Evolutionary conservation across 768 basidiomycete species (phyloP).

Genomic region (Suillus luteus): DNA sequence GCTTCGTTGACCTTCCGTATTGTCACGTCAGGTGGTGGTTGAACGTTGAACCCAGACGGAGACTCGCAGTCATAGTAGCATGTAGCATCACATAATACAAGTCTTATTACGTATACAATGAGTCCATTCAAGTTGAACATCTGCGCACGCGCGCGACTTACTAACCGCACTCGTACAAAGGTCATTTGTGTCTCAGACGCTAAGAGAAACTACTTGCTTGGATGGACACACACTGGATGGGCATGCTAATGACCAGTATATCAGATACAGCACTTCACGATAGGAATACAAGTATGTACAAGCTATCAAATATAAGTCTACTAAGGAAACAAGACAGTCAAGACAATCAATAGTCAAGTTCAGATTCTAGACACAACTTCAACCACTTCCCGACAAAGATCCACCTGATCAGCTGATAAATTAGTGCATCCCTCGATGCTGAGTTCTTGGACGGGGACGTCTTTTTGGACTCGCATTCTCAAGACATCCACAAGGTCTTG

Average conservation of each 20-base stretch:
- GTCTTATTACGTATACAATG: too few species aligned
- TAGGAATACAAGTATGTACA: not conserved
- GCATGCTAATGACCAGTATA: not conserved
- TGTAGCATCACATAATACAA: too few species aligned
- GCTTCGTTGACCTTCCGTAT: not conserved
- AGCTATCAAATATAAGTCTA: not conserved
- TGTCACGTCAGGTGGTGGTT: not conserved
- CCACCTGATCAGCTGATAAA: not conserved
- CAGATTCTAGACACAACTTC: not conserved
- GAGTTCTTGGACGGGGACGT: not conserved
- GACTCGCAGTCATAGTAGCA: not conserved
- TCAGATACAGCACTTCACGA: not conserved
- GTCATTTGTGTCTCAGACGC: not conserved
- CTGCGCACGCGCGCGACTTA: not conserved
- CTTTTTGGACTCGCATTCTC: not conserved
- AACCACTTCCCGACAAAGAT: not conserved
- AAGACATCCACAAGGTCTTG: not conserved
- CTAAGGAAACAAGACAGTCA: not conserved
- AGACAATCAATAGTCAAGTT: too few species aligned
- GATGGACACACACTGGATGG: not conserved
- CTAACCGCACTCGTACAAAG: not conserved
- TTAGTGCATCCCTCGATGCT: not conserved
- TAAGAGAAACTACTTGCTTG: not conserved
- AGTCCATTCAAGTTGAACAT: too few species aligned
- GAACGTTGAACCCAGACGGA: not conserved